A percentile compares a stretch with the other conserved stretches of the same genome.
phyloP scores from a whole-genome alignment of 352 stramenopile genomes.

The Globisporangium emineosum region DNA sequence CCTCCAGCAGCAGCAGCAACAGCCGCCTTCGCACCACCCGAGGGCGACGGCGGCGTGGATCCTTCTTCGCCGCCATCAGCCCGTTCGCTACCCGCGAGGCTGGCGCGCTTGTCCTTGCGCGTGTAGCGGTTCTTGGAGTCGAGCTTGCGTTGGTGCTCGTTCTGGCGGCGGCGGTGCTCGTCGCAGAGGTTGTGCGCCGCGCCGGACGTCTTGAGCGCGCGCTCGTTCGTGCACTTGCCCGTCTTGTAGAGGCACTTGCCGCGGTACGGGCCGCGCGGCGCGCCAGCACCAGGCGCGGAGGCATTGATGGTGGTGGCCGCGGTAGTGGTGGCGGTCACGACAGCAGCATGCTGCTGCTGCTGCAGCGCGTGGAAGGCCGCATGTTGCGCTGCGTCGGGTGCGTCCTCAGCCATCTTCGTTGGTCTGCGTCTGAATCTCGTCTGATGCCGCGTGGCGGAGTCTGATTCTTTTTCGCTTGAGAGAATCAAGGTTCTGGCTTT shows the following conservation, averaged over 20 bases:
- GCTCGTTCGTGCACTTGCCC: slow-evolving; percentile 83
- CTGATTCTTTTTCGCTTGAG: slow-evolving; percentile 6
- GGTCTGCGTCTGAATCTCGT: slow-evolving; percentile 7
- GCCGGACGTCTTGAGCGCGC: slow-evolving; percentile 82
- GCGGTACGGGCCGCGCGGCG: slow-evolving; percentile 31
- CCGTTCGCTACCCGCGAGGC: slow-evolving; percentile 14
- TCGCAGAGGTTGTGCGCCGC: slow-evolving; percentile 83
- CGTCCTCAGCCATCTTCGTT: slow-evolving; percentile 10
- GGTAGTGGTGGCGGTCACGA: not conserved
- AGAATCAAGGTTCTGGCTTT: no score
- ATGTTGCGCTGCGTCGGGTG: not conserved
- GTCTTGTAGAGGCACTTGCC: slow-evolving; percentile 87
- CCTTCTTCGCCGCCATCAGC: not conserved
- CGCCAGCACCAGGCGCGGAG: slow-evolving; percentile 25
- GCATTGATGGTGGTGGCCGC: slow-evolving; percentile 3
- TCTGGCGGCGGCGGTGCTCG: slow-evolving; percentile 78
- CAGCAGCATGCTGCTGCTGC: not conserved
- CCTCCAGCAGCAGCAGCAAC: not conserved
- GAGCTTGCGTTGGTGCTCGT: slow-evolving; percentile 86
- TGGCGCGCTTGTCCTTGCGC: slow-evolving; percentile 43
- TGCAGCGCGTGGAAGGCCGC: slow-evolving; percentile 7
- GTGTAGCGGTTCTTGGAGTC: slow-evolving; percentile 78
- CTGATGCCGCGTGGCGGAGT: slow-evolving; percentile 8
- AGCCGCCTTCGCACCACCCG: not conserved
- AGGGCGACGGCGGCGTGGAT: not conserved